These are phyloP conservation scores for Trichoderma lentiforme DNA, from an alignment of 2,329 filamentous ascomycete species.

Conservation along the genomic window DNA sequence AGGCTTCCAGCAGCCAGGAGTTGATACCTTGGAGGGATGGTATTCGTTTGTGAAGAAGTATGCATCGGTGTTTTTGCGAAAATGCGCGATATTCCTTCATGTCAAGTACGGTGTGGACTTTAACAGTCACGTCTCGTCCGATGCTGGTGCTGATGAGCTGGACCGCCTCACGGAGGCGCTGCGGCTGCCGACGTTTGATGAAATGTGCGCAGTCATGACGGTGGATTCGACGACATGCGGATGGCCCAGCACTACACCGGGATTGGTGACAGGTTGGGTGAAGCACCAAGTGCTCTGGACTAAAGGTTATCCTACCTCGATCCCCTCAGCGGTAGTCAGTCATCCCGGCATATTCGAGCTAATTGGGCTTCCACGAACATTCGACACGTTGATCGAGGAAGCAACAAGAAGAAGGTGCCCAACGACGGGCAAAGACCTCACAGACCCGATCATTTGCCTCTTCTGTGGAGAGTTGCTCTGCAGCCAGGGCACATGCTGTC, in stretches of 20 bases:
- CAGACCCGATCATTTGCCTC: constrained; percentile 86
- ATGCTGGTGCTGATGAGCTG: constrained; percentile 70
- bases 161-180: constrained; percentile 75
- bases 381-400: constrained; percentile 88
- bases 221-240: constrained; percentile 42
- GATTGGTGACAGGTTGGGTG: constrained; percentile 68
- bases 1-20: constrained; percentile 54
- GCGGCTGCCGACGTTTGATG: constrained; percentile 72
- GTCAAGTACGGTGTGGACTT: constrained; percentile 88
- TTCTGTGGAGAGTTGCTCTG: constrained; percentile 98
- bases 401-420: constrained; percentile 80
- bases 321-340: constrained; percentile 51
- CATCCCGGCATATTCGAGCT: constrained; percentile 94
- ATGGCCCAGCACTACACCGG: constrained; percentile 46
- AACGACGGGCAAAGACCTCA: constrained; percentile 85
- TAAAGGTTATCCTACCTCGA: constrained; percentile 29
- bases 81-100: constrained; percentile 77
- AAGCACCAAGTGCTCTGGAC: constrained; percentile 54
- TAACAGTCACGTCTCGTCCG: constrained; percentile 62
- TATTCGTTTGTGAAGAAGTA: constrained; percentile 71
- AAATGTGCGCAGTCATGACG: constrained; percentile 65
- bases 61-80: constrained; percentile 84
- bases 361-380: constrained; percentile 86
- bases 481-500: constrained; percentile 88
- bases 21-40: constrained; percentile 52